Percentiles rank a stretch among this genome's conserved stretches.
These are phyloP conservation scores for Escovopsis sp. DNA, from an alignment of 2,329 filamentous ascomycete species.

Conservation along the genomic window DNA sequence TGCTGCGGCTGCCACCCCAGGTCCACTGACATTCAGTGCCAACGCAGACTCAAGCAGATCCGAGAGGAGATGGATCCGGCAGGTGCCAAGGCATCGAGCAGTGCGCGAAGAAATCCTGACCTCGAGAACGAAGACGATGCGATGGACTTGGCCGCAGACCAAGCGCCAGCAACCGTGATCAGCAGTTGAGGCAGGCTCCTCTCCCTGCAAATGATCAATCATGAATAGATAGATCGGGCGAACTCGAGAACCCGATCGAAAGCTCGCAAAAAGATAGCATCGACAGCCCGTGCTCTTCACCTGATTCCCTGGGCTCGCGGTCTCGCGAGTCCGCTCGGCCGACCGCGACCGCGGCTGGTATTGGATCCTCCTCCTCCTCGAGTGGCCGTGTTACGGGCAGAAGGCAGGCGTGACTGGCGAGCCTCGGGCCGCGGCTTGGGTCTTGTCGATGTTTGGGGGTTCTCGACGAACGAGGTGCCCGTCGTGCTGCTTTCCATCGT, in stretches of 20 bases:
- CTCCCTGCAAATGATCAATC: no score
- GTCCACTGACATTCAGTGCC: conserved; percentile 8
- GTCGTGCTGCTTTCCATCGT: conserved; percentile 49
- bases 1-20: neutral
- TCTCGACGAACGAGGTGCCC: conserved; percentile 81
- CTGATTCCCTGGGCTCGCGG: conserved; percentile 31
- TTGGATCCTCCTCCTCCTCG: conserved; percentile 17
- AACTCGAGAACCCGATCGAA: no score
- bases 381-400: conserved; percentile 26
- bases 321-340: conserved; percentile 31
- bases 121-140: conserved; percentile 11
- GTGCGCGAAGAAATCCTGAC: conserved; percentile 44
- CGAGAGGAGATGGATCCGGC: conserved; percentile 77
- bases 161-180: no score
- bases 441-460: conserved; percentile 48
- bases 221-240: no score
- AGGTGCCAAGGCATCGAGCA: conserved; percentile 68
- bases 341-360: conserved; percentile 16
- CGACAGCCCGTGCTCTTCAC: conserved; percentile 16
- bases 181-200: no score
- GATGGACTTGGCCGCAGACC: conserved; percentile 18
- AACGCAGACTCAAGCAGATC: conserved; percentile 59
- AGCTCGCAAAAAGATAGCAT: neutral
- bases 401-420: conserved; percentile 33
- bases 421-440: conserved; percentile 28